A percentile compares a stretch with the other conserved stretches of the same genome.
phyloP scores from a whole-genome alignment of 495 filamentous ascomycete species.

The Lentithecium fluviatile region DNA sequence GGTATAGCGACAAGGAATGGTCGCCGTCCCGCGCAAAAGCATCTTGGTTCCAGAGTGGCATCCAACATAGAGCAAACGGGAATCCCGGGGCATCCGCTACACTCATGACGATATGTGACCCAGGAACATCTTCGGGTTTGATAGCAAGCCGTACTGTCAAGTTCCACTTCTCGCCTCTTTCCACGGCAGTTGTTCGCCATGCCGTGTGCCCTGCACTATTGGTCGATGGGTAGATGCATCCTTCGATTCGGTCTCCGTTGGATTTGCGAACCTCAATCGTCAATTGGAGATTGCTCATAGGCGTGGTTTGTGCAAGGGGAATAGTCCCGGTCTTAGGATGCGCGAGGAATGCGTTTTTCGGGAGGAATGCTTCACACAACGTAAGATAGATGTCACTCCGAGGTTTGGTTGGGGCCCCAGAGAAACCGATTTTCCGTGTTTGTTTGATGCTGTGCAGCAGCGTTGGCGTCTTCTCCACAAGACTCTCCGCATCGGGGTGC shows the following conservation, averaged over 20 bases:
- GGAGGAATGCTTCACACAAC: conserved; percentile 69
- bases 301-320: conserved; percentile 58
- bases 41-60: conserved; percentile 90
- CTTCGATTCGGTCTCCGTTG: conserved; percentile 76
- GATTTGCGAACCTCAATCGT: conserved; percentile 81
- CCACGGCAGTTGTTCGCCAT: conserved; percentile 82
- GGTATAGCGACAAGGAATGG: conserved; percentile 80
- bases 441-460: conserved; percentile 75
- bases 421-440: conserved; percentile 90
- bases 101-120: conserved; percentile 84
- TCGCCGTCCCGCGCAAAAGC: conserved; percentile 87
- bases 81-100: conserved; percentile 79
- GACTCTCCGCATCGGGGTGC: conserved; percentile 67
- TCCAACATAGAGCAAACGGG: conserved; percentile 85
- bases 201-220: conserved; percentile 71
- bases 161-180: conserved; percentile 77
- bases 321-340: conserved; percentile 76
- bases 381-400: conserved; percentile 94
- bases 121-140: conserved; percentile 73
- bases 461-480: conserved; percentile 85
- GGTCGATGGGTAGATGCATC: conserved; percentile 82
- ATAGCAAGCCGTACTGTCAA: conserved; percentile 83
- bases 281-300: conserved; percentile 76
- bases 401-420: conserved; percentile 81
- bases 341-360: conserved; percentile 73